Percentiles rank a stretch among this genome's conserved stretches.
phyloP scores from a whole-genome alignment of 1,284 basidiomycete species.

The Trametes versicolor region DNA sequence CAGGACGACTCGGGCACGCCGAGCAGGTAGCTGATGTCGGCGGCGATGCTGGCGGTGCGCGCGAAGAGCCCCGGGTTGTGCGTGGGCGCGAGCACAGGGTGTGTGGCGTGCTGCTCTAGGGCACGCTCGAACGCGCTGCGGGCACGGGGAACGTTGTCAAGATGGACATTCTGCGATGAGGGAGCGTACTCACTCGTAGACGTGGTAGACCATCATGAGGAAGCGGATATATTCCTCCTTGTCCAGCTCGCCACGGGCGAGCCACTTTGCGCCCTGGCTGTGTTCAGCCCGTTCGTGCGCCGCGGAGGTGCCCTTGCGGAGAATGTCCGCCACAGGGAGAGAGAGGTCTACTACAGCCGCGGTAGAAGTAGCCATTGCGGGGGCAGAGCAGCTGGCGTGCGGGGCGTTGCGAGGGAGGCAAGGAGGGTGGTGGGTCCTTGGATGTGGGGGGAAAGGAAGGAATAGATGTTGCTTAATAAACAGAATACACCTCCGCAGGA shows the following conservation, averaged over 20 bases:
- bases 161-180: not conserved
- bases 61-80: constrained; percentile 78
- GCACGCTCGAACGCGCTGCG: constrained; percentile 65
- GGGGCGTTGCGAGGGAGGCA: constrained; percentile 24
- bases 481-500: constrained; percentile 27
- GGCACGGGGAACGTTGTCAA: not conserved
- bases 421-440: not conserved
- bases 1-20: constrained; percentile 60
- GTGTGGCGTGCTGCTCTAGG: constrained; percentile 68
- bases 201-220: constrained; percentile 80
- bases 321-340: constrained; percentile 56
- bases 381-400: constrained; percentile 15
- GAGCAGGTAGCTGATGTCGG: constrained; percentile 77
- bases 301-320: constrained; percentile 65
- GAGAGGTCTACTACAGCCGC: constrained; percentile 49
- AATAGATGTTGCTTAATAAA: constrained; percentile 9
- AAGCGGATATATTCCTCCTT: constrained; percentile 76
- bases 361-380: constrained; percentile 34
- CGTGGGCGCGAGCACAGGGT: constrained; percentile 72
- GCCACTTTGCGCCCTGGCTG: constrained; percentile 66
- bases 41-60: constrained; percentile 64
- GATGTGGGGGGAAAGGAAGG: not conserved
- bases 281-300: constrained; percentile 72
- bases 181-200: constrained; percentile 72
- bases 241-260: constrained; percentile 69